Conservation (phyloP, 2,329 filamentous ascomycete species). For the Aspergillus flavus region DNA sequence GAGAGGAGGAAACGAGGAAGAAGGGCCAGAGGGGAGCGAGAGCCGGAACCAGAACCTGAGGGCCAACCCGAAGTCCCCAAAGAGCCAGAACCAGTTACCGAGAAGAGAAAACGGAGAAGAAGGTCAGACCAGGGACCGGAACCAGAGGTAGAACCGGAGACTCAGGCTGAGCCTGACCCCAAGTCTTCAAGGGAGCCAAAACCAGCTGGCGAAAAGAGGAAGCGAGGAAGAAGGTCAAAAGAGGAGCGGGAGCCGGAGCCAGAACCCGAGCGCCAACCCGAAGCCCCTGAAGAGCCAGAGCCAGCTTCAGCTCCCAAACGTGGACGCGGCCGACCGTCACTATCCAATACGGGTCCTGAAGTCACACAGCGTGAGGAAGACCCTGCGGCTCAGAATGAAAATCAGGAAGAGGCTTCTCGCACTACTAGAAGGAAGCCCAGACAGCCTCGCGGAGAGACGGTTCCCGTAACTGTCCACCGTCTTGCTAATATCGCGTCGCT, state of each 20-base stretch:
- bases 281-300: neutral
- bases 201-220: neutral
- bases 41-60: neutral
- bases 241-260: constrained; percentile 1
- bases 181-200: neutral
- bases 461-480: constrained; percentile 46
- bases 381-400: constrained; percentile 9
- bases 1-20: neutral
- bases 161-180: neutral
- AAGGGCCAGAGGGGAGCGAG: neutral
- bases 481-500: constrained; percentile 39
- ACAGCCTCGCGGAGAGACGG: constrained; percentile 39
- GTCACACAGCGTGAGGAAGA: constrained; percentile 13
- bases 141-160: neutral
- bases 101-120: neutral
- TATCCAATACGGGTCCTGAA: constrained; percentile 14
- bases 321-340: constrained; percentile 15
- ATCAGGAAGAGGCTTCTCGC: constrained; percentile 15
- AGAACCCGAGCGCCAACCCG: neutral
- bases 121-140: neutral
- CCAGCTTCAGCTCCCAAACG: constrained; percentile 15
- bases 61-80: neutral
- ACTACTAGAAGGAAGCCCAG: constrained; percentile 24
- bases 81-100: neutral
- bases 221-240: neutral